These are phyloP conservation scores for Teratosphaeria gauchensis DNA, from an alignment of 2,329 filamentous ascomycete species.

Conservation along the genomic window DNA sequence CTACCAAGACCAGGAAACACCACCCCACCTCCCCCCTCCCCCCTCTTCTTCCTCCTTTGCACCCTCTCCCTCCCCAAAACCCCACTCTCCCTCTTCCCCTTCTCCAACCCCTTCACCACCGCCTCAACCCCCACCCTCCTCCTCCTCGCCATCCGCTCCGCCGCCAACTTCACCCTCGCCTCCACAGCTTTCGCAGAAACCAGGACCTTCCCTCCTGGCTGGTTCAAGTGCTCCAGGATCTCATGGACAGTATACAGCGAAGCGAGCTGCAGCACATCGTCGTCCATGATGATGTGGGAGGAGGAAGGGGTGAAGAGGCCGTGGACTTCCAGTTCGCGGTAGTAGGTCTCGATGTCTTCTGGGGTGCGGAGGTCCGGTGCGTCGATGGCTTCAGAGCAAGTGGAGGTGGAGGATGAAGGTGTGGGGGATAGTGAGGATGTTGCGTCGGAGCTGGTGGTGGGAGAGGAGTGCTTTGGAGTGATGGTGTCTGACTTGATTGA, in stretches of 20 bases:
- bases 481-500: too few relatives aligned
- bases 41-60: too few relatives aligned
- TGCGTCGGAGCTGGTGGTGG: too few relatives aligned
- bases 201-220: too few relatives aligned
- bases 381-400: too few relatives aligned
- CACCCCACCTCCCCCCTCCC: too few relatives aligned
- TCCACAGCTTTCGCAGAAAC: neutral
- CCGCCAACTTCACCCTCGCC: neutral
- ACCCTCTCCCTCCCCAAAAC: neutral
- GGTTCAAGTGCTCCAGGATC: neutral
- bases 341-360: neutral
- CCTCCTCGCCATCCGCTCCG: neutral
- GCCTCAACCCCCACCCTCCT: neutral
- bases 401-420: too few relatives aligned
- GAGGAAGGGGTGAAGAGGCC: neutral
- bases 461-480: too few relatives aligned
- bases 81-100: neutral
- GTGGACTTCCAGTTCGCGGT: neutral
- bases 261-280: neutral
- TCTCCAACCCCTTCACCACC: neutral
- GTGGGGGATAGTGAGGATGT: too few relatives aligned
- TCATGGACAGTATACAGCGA: neutral
- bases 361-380: neutral
- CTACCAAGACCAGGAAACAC: neutral
- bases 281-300: neutral